These are phyloP conservation scores for Gracilaria gracilis DNA, from an alignment of 23 red algal genomes.

Conservation along the genomic window DNA sequence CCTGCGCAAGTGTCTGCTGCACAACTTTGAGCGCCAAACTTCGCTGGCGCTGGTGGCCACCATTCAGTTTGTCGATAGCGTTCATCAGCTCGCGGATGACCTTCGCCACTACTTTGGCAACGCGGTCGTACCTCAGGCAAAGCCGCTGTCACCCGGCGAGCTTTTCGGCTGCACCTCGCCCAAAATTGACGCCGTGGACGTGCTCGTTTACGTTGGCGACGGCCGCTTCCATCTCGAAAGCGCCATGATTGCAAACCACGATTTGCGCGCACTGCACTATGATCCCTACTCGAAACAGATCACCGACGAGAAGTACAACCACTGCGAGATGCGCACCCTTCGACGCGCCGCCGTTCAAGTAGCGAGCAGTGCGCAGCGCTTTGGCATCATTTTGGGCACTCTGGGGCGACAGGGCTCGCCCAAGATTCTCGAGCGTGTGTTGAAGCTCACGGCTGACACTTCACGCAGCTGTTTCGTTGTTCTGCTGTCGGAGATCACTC, in stretches of 20 bases:
- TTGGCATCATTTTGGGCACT: conserved; percentile 91
- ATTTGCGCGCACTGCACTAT: conserved; percentile 79
- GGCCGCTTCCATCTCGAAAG: conserved; percentile 98
- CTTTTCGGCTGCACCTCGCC: conserved; percentile 97
- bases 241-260: conserved; percentile 95
- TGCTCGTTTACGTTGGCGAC: conserved; percentile 92
- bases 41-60: conserved; percentile 81
- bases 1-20: conserved; percentile 58
- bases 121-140: conserved; percentile 77
- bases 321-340: conserved; percentile 72
- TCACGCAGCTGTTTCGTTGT: conserved; percentile 72
- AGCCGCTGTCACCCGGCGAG: conserved; percentile 96
- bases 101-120: conserved; percentile 33
- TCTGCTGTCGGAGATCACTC: conserved; percentile 87
- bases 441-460: conserved; percentile 12
- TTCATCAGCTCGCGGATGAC: conserved; percentile 46
- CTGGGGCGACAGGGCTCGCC: conserved; percentile 96
- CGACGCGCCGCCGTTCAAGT: conserved; percentile 54
- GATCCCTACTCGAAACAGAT: conserved; percentile 93
- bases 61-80: conserved; percentile 95
- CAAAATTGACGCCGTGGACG: conserved; percentile 51
- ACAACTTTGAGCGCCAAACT: conserved; percentile 59
- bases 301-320: conserved; percentile 89
- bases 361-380: conserved; percentile 63
- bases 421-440: conserved; percentile 72